A percentile compares a stretch with the other conserved stretches of the same genome.
phyloP scores from a whole-genome alignment of 2,329 filamentous ascomycete species.

The Graphilbum sp. region DNA sequence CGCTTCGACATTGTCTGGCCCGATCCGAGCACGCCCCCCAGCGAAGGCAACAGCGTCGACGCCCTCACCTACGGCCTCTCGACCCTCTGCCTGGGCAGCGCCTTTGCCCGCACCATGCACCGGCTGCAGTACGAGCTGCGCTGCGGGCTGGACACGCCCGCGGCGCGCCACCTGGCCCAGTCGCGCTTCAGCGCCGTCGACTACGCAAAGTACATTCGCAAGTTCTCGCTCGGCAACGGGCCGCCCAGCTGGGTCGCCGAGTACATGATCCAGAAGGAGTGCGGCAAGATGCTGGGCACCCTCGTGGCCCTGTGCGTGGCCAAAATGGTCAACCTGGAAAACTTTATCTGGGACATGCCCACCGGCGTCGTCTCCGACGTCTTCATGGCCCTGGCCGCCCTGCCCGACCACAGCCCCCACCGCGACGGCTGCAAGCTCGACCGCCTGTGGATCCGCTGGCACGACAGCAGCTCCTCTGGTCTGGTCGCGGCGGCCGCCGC shows the following conservation, averaged over 20 bases:
- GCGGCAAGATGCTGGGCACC: conserved; percentile 78
- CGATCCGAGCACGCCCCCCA: conserved; percentile 45
- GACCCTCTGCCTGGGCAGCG: conserved; percentile 55
- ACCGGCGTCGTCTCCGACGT: conserved; percentile 69
- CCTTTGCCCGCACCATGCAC: conserved; percentile 23
- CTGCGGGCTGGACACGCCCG: neutral
- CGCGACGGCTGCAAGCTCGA: conserved; percentile 49
- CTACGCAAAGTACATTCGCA: conserved; percentile 63
- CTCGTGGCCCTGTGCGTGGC: conserved; percentile 64
- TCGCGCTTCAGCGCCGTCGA: conserved; percentile 34
- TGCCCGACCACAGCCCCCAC: conserved; percentile 43
- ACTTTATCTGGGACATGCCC: conserved; percentile 80
- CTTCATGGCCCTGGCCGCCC: conserved; percentile 60
- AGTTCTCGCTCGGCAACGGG: conserved; percentile 75
- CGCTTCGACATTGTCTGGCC: conserved; percentile 84
- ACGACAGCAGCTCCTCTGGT: conserved; percentile 45
- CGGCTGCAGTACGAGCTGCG: conserved; percentile 14
- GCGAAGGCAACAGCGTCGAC: conserved; percentile 59
- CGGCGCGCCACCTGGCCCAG: conserved; percentile 6
- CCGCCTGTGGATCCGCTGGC: conserved; percentile 67
- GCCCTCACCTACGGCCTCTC: conserved; percentile 69
- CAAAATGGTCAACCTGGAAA: conserved; percentile 67
- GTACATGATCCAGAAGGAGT: conserved; percentile 68
- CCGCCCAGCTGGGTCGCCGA: conserved; percentile 64
- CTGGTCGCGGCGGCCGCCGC: neutral